Evolutionary conservation across 768 basidiomycete genomes (phyloP).

Genomic region (Mycena polygramma): DNA sequence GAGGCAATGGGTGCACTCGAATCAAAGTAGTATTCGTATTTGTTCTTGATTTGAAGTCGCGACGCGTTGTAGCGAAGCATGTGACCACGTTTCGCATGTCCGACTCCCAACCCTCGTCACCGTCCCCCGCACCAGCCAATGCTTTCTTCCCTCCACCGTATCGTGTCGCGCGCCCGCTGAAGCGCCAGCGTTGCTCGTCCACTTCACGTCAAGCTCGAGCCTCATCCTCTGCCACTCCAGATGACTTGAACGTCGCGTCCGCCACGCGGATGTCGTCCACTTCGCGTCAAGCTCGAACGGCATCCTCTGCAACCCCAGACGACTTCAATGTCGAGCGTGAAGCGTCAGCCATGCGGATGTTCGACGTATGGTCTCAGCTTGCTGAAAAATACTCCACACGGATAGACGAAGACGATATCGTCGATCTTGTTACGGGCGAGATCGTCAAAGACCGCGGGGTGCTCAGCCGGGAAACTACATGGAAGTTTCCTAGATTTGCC

Average conservation of each 20-base stretch:
- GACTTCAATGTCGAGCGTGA: conserved; percentile 69
- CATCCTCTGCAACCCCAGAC: conserved; percentile 54
- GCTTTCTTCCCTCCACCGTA: conserved; percentile 42
- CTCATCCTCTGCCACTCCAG: too few species aligned
- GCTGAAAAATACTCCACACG: conserved; percentile 75
- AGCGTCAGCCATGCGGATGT: conserved; percentile 67
- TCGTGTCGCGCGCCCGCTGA: conserved; percentile 54
- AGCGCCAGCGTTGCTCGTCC: conserved; percentile 63
- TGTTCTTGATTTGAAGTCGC: neutral
- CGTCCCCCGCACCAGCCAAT: conserved; percentile 58
- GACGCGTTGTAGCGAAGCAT: conserved; percentile 9
- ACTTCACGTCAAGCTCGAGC: conserved; percentile 52
- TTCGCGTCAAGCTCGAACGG: conserved; percentile 52
- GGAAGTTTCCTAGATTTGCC: conserved; percentile 66
- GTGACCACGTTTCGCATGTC: conserved; percentile 14
- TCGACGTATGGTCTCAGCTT: conserved; percentile 75
- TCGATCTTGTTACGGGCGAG: conserved; percentile 72
- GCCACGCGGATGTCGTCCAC: conserved; percentile 65
- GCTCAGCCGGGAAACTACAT: conserved; percentile 57
- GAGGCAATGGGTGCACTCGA: conserved; percentile 8
- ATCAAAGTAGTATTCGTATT: neutral
- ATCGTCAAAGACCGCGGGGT: conserved; percentile 81
- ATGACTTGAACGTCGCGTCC: conserved; percentile 49
- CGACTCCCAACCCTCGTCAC: conserved; percentile 61
- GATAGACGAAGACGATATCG: conserved; percentile 84